Evolutionary conservation across 2,329 filamentous ascomycete genomes (phyloP), one percentile per base, ranked within the genome.

Genomic region (Epichloe sp.): DNA sequence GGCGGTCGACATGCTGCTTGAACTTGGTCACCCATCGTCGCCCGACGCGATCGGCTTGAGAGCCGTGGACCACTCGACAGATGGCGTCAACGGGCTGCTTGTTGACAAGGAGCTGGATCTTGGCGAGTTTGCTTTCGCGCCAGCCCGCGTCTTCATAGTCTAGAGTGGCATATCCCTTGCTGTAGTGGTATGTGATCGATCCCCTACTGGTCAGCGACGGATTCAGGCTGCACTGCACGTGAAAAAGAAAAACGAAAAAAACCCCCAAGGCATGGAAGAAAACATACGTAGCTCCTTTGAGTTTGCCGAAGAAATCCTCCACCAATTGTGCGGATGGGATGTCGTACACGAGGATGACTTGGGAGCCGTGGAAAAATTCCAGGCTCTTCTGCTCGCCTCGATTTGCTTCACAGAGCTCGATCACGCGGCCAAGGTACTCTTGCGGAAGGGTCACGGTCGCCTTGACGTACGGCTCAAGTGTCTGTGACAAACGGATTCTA

Each of bases 131-230:
- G 61, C 85, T 88, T 54, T 79, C 71, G 21, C 85, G 81, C 79
- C 89, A 98, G 0, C 87, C 91, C 0, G 89, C 85, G 60, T 98
- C 93, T 69, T 98, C 93, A 65, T 98, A 98, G 66, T 98, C 93
- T 5, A 98, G 78, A 37, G 86, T 93, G 0, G 93, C 93, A 60
- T 98, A 98, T 11, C 93, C 93, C 65, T 95, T 96, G 2, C 69
- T 71, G 48, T 49, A 21, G 15, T 31, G 4, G 23, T 31, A 31
- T 31, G 11, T 10, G n/a, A 23, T n/a, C 6, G n/a, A 23, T n/a
- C 6, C 3, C 15, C 11, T 12, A n/a, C 6, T 19, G 12, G 7
- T 23, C 36, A 47, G 34, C 21, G 26, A 35, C 4, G 41, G n/a
- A 40, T 31, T 31, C 26, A 4, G 26, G 26, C 26, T 11, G 26